These are phyloP conservation scores for Multifurca ochricompacta DNA, from an alignment of 768 basidiomycete species.

Conservation along the genomic window DNA sequence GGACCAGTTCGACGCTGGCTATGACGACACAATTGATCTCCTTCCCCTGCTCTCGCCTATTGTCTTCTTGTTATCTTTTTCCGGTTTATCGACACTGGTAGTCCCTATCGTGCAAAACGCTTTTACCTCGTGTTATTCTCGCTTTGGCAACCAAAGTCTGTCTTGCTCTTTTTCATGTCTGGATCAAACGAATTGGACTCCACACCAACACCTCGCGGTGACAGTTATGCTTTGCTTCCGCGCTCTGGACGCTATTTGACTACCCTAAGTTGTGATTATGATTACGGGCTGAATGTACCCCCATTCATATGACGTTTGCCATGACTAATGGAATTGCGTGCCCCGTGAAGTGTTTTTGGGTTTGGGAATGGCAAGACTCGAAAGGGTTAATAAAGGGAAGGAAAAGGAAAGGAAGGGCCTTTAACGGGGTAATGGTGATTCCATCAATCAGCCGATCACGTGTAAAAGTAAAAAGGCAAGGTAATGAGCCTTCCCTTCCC, in stretches of 20 bases:
- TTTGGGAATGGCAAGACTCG: neutral
- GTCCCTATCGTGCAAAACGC: neutral
- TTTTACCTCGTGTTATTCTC: neutral
- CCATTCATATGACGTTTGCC: neutral
- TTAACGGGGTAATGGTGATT: neutral
- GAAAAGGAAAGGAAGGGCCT: no score
- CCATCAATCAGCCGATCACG: neutral
- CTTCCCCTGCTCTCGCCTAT: neutral
- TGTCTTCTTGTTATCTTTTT: neutral
- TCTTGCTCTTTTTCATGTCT: neutral
- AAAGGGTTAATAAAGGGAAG: neutral
- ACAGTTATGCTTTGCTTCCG: neutral
- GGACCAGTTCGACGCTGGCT: conserved; percentile 11
- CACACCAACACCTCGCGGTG: neutral
- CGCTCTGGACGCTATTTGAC: conserved; percentile 2
- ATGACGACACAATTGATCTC: neutral
- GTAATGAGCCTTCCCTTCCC: no score
- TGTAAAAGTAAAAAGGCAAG: neutral
- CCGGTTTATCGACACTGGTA: neutral
- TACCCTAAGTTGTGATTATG: neutral
- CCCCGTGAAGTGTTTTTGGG: neutral
- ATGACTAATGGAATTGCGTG: neutral
- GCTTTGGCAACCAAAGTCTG: neutral
- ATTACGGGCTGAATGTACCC: conserved; percentile 4
- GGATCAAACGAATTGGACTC: neutral